Evolutionary conservation across 768 basidiomycete genomes (phyloP).

Genomic region (Saitozyma podzolica): DNA sequence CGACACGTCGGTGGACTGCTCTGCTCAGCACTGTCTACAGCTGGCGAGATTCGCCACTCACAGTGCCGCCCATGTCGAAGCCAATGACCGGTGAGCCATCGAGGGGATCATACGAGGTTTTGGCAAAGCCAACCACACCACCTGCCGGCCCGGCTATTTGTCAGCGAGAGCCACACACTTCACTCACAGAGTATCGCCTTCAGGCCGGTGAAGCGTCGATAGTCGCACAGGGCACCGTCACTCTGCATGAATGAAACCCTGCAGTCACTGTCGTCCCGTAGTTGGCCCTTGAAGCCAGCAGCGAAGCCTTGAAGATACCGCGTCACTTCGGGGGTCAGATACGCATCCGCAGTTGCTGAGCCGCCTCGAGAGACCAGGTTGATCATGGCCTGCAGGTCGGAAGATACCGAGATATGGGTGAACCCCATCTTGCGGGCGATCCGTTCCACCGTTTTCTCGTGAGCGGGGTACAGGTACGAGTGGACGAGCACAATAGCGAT

Average conservation of each 20-base stretch:
- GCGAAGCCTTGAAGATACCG: conserved; percentile 89
- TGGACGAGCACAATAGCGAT: conserved; percentile 26
- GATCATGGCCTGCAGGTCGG: conserved; percentile 47
- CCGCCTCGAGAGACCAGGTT: conserved; percentile 88
- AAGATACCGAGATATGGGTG: conserved; percentile 78
- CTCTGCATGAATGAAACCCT: conserved; percentile 80
- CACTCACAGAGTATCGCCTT: conserved; percentile 75
- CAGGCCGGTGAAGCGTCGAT: conserved; percentile 78
- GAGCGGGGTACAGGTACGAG: conserved; percentile 67
- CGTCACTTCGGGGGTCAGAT: conserved; percentile 81
- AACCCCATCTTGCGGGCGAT: conserved; percentile 81
- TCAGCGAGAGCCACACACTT: no score
- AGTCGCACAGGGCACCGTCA: conserved; percentile 58
- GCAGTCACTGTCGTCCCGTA: conserved; percentile 30
- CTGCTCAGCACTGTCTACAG: no score
- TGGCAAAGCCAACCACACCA: conserved; percentile 88
- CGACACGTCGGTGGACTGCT: conserved; percentile 26
- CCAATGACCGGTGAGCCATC: conserved; percentile 63
- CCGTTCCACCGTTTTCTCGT: conserved; percentile 69
- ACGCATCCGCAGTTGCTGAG: conserved; percentile 90
- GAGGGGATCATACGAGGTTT: conserved; percentile 80
- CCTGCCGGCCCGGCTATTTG: conserved; percentile 65
- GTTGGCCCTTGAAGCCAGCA: conserved; percentile 65
- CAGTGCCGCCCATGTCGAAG: conserved; percentile 37
- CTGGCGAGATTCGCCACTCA: no score